Percentiles rank a stretch among this genome's conserved stretches.
Conservation (phyloP, 441 rosid species). For the Corymbia citriodora region DNA sequence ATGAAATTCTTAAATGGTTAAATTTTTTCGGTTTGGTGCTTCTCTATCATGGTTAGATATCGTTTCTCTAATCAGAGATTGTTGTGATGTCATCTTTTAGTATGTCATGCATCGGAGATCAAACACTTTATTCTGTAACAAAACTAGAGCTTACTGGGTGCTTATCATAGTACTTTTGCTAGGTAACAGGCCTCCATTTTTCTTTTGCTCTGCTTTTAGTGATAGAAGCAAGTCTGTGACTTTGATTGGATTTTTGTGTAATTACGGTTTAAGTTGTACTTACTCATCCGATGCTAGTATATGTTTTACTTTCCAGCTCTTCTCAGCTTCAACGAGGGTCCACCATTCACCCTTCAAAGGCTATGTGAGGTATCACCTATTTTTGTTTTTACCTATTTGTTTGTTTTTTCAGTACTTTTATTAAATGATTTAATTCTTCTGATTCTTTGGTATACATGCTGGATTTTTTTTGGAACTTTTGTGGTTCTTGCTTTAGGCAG, state of each 20-base stretch:
- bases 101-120: not conserved
- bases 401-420: not conserved
- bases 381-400: constrained; percentile 2
- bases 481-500: not conserved
- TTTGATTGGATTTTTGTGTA: not conserved
- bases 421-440: not conserved
- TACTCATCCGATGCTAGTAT: not conserved
- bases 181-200: not conserved
- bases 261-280: not conserved
- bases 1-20: not conserved
- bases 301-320: constrained; percentile 46
- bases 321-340: constrained; percentile 71
- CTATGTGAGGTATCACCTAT: constrained; percentile 61
- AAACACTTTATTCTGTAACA: not conserved
- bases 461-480: not conserved
- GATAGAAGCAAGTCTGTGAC: not conserved
- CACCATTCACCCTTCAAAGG: constrained; percentile 94
- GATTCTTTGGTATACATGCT: not conserved
- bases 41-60: not conserved
- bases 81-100: not conserved
- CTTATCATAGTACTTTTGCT: not conserved
- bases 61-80: not conserved
- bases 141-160: not conserved
- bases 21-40: not conserved
- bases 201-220: not conserved